Evolutionary conservation across 768 basidiomycete species (phyloP).

Genomic region (Krasilnikovozyma curviuscula): DNA sequence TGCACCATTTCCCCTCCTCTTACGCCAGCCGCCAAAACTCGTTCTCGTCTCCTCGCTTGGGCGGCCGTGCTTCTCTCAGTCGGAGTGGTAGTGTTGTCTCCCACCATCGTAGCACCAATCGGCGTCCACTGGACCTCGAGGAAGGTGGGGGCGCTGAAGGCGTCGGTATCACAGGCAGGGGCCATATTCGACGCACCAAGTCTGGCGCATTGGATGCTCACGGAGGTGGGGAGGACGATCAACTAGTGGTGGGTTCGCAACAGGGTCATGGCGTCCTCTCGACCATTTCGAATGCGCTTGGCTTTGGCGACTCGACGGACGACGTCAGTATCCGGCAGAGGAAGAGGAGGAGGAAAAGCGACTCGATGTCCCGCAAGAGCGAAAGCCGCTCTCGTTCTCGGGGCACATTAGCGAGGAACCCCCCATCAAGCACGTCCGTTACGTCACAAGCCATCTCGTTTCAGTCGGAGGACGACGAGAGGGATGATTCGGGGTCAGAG

Average conservation of each 20-base stretch:
- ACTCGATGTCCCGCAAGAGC: constrained; percentile 16
- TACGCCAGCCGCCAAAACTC: background rate
- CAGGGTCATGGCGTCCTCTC: background rate
- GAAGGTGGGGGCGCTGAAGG: background rate
- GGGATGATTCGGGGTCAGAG: constrained; percentile 14
- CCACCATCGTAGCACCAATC: no score
- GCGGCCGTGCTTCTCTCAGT: no score
- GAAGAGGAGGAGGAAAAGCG: constrained; percentile 22
- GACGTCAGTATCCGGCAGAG: constrained; percentile 6
- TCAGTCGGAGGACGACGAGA: constrained; percentile 1
- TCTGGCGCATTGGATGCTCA: background rate
- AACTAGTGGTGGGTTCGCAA: background rate
- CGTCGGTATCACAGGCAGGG: constrained; percentile 5
- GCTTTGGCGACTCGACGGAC: background rate
- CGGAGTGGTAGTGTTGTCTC: no score
- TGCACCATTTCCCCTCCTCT: constrained; percentile 14
- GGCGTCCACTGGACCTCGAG: background rate
- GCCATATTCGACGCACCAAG: background rate
- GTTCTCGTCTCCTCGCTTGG: background rate
- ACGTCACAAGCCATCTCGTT: constrained; percentile 13
- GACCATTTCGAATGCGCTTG: background rate
- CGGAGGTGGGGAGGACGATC: background rate
- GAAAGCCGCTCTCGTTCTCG: constrained; percentile 17
- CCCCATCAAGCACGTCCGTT: constrained; percentile 9
- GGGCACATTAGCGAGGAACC: constrained; percentile 20